Percentiles rank a stretch among this genome's conserved stretches.
These are phyloP conservation scores for Trichoderma parareesei DNA, from an alignment of 495 filamentous ascomycete genomes.

Conservation along the genomic window DNA sequence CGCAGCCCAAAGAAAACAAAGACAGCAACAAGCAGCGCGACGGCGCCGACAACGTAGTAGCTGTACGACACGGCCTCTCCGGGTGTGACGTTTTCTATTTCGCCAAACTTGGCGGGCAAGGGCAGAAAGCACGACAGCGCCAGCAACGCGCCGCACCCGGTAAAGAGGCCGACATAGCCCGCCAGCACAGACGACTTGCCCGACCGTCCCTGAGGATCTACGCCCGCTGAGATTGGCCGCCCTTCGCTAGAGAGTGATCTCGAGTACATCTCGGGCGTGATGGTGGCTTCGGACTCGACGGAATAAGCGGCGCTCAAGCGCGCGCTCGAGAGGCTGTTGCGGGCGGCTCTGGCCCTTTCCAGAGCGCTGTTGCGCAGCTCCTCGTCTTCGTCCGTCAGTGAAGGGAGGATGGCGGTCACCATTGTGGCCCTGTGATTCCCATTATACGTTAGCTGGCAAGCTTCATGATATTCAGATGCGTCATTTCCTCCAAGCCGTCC, in stretches of 20 bases:
- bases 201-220: conserved; percentile 15
- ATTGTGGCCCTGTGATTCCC: conserved; percentile 59
- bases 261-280: conserved; percentile 48
- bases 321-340: neutral
- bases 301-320: conserved; percentile 39
- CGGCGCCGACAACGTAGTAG: conserved; percentile 72
- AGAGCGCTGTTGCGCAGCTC: conserved; percentile 14
- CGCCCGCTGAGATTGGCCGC: conserved; percentile 9
- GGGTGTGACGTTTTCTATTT: conserved; percentile 55
- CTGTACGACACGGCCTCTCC: conserved; percentile 63
- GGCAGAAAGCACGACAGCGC: conserved; percentile 77
- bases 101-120: conserved; percentile 67
- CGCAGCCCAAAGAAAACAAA: conserved; percentile 76
- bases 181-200: conserved; percentile 56
- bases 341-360: conserved; percentile 16
- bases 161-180: conserved; percentile 85
- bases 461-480: neutral
- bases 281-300: conserved; percentile 54
- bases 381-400: conserved; percentile 54
- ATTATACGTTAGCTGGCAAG: conserved; percentile 4
- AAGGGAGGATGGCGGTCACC: conserved; percentile 91
- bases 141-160: conserved; percentile 83
- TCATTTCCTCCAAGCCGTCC: neutral
- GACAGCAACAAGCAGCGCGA: conserved; percentile 64
- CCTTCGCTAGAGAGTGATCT: conserved; percentile 18